These are phyloP conservation scores for Boletus rubroflammeus DNA, from an alignment of 768 basidiomycete genomes.

Conservation along the genomic window DNA sequence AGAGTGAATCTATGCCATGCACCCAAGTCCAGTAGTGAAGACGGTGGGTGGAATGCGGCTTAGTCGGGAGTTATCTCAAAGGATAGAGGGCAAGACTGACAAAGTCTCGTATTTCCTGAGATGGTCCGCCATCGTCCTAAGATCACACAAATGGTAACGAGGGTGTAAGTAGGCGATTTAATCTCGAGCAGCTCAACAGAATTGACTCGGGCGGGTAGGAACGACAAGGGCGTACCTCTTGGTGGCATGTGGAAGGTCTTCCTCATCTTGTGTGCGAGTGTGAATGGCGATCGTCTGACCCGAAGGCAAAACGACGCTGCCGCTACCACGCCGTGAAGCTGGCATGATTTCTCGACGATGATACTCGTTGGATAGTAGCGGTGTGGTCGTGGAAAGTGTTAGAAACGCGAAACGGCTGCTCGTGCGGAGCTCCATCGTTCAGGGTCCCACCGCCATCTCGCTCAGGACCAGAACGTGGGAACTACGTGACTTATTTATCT, in stretches of 20 bases:
- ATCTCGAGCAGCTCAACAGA: not conserved
- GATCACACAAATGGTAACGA: not conserved
- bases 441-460: not conserved
- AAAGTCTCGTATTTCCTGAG: conserved; percentile 85
- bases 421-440: conserved; percentile 17
- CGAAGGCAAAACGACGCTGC: conserved; percentile 64
- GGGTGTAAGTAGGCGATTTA: conserved; percentile 4
- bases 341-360: conserved; percentile 44
- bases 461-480: conserved; percentile 22
- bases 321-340: conserved; percentile 73
- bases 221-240: conserved; percentile 61
- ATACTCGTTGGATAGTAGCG: not conserved
- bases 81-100: conserved; percentile 43
- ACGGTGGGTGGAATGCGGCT: not conserved
- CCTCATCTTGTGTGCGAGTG: conserved; percentile 83
- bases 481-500: conserved; percentile 16
- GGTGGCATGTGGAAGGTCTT: conserved; percentile 88
- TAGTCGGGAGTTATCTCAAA: not conserved
- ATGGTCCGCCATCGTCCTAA: conserved; percentile 90
- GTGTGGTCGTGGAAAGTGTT: conserved; percentile 17
- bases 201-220: not conserved
- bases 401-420: conserved; percentile 2
- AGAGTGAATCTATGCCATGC: conserved; percentile 63
- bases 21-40: not conserved
- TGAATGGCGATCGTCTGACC: conserved; percentile 84